These are phyloP conservation scores for Neophaeococcomyces aloes DNA, from an alignment of 2,329 filamentous ascomycete species.

Conservation along the genomic window DNA sequence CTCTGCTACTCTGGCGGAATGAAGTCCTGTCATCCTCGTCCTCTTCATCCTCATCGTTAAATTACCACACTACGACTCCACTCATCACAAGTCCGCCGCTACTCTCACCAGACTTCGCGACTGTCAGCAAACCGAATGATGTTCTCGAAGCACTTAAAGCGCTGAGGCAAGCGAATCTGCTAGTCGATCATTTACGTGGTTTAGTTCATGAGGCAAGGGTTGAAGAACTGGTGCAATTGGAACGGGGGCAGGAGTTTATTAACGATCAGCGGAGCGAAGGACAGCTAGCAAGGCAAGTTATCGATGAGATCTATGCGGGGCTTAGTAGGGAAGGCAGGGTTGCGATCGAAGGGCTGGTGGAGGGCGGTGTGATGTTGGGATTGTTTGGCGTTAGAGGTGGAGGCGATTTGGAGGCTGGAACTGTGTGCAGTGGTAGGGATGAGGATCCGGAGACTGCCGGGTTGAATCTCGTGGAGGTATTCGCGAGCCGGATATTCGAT, in stretches of 20 bases:
- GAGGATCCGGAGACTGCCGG: conserved; percentile 29
- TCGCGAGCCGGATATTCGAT: conserved; percentile 36
- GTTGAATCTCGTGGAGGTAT: conserved; percentile 24
- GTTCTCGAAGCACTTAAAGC: conserved; percentile 16
- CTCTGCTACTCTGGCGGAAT: neutral
- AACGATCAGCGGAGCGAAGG: neutral
- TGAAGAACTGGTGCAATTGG: neutral
- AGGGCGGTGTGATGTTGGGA: conserved; percentile 42
- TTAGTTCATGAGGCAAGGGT: neutral
- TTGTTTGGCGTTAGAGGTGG: too few species aligned
- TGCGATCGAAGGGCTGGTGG: conserved; percentile 49
- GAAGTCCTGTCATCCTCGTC: neutral
- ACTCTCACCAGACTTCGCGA: neutral
- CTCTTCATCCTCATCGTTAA: neutral
- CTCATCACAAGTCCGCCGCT: neutral
- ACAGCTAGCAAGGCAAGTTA: neutral
- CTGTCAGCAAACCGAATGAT: neutral
- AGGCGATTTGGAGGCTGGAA: neutral
- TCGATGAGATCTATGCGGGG: neutral
- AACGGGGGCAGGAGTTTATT: neutral
- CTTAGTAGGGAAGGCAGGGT: conserved; percentile 34
- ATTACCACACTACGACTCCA: too few species aligned
- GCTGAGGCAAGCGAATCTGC: conserved; percentile 18
- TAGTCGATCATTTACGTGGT: conserved; percentile 12
- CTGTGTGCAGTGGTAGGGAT: neutral